Conservation (phyloP, 805 yeast species). For the Debaryomyces tyrocola region DNA sequence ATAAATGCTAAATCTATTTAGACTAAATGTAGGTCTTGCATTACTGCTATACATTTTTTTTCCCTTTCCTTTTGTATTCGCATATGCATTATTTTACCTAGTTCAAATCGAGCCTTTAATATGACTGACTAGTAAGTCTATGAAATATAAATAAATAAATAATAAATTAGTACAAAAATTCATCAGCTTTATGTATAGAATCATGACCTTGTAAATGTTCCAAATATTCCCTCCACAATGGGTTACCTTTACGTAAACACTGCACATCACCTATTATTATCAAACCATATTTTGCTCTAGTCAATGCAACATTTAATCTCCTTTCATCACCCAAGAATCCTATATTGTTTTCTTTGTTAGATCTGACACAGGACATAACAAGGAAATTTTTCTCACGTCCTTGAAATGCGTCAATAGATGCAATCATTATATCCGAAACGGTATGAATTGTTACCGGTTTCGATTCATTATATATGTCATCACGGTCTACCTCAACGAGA, state of each 20-base stretch:
- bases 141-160: neutral
- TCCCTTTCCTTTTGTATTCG: too few species aligned
- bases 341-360: constrained; percentile 69
- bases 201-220: constrained; percentile 34
- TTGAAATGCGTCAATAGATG: constrained; percentile 66
- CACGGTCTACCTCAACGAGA: constrained; percentile 57
- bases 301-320: constrained; percentile 84
- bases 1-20: too few species aligned
- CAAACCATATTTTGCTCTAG: constrained; percentile 83
- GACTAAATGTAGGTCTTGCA: too few species aligned
- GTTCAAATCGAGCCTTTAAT: too few species aligned
- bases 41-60: too few species aligned
- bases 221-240: constrained; percentile 53
- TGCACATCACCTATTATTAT: constrained; percentile 41
- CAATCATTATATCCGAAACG: constrained; percentile 46
- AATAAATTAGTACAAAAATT: constrained; percentile 8
- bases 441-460: constrained; percentile 50
- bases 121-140: neutral
- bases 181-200: constrained; percentile 22
- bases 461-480: constrained; percentile 50
- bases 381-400: constrained; percentile 58
- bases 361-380: constrained; percentile 55
- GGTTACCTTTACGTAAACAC: constrained; percentile 48
- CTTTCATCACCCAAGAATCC: constrained; percentile 86
- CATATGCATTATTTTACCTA: too few species aligned